Base-by-base conservation (phyloP, 2,329 filamentous ascomycete species). In the Pseudomassariella vexata region DNA sequence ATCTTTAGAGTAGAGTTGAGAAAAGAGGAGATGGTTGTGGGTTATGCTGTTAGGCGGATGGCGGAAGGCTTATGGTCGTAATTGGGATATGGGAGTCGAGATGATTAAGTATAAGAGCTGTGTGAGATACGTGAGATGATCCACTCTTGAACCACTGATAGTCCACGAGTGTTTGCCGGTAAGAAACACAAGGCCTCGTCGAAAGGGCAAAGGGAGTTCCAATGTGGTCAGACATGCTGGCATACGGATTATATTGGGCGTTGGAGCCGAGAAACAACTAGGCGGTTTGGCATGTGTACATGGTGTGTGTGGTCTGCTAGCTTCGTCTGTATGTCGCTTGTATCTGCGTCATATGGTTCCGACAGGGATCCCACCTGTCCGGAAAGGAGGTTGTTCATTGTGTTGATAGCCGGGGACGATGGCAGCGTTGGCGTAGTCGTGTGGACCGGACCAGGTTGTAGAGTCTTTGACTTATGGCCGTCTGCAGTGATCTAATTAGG, bases 291-390 rank as follows among this genome's bases (percentile, higher is more conserved):
- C 52, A 56, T 53, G 53, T 37, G 46, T 50, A 52, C 43, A 45
- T 44, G 43, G 52, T 51, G 45, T 43, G 45, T 49, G 44, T 40
- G 43, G 41, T 35, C 45, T 45, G 46, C 44, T 47, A 38, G 45
- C 48, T 49, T 52, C 46, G 46, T 49, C 39, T 50, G 49, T 52
- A 52, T 49, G 48, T 46, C 49, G 48, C 40, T 46, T 44, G 45
- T 47, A 40, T 49, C 53, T 55, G 53, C 52, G 53, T 56, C 53
- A 55, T 51, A 51, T 55, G 53, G 52, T 49, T 48, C 48, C 46
- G 49, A 46, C 51, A 54, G 52, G 53, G 53, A 52, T 56, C 45
- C 45, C 41, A 42, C 43, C 35, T 43, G 50, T 42, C 44, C 42
- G 42, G 42, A 41, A 52, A 46, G 48, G 45, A 42, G 45, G 49